These are phyloP conservation scores for Neurospora tetrasperma DNA, from an alignment of 495 filamentous ascomycete species.

Conservation along the genomic window DNA sequence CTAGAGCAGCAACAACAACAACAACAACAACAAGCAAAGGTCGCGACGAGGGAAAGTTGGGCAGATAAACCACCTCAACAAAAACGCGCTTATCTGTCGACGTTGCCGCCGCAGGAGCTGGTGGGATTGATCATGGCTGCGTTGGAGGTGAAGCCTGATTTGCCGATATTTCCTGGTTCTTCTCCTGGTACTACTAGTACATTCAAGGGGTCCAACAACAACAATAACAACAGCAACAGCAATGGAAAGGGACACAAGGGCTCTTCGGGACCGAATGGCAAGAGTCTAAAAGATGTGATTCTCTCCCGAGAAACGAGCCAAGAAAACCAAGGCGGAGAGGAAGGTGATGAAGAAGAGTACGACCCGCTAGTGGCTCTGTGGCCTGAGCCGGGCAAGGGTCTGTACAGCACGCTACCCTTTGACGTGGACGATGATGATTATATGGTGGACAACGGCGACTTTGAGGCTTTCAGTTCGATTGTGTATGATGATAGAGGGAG, in stretches of 20 bases:
- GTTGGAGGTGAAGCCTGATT: conserved; percentile 29
- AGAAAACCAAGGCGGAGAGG: background rate
- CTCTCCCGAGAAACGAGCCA: conserved; percentile 1
- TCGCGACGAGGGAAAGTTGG: conserved; percentile 24
- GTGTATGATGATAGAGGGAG: conserved; percentile 35
- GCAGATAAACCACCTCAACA: conserved; percentile 27
- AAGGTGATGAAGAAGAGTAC: conserved; percentile 17
- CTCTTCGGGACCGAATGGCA: conserved; percentile 5
- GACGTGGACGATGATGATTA: conserved; percentile 36
- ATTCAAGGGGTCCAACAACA: background rate
- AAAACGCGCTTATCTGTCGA: conserved; percentile 31
- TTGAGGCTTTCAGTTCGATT: conserved; percentile 43
- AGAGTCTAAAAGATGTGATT: background rate
- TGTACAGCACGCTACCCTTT: conserved; percentile 31
- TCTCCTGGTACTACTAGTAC: conserved; percentile 4
- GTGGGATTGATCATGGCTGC: conserved; percentile 19
- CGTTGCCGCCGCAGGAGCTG: conserved; percentile 26
- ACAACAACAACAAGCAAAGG: background rate
- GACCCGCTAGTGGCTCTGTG: conserved; percentile 49
- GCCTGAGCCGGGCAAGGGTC: conserved; percentile 52
- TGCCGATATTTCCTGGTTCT: conserved; percentile 31
- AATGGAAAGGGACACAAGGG: conserved; percentile 2
- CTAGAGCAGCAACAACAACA: background rate
- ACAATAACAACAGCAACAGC: background rate
- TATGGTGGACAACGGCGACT: conserved; percentile 37